These are phyloP conservation scores for Penicillium sumatraense DNA, from an alignment of 2,329 filamentous ascomycete genomes.

Conservation along the genomic window DNA sequence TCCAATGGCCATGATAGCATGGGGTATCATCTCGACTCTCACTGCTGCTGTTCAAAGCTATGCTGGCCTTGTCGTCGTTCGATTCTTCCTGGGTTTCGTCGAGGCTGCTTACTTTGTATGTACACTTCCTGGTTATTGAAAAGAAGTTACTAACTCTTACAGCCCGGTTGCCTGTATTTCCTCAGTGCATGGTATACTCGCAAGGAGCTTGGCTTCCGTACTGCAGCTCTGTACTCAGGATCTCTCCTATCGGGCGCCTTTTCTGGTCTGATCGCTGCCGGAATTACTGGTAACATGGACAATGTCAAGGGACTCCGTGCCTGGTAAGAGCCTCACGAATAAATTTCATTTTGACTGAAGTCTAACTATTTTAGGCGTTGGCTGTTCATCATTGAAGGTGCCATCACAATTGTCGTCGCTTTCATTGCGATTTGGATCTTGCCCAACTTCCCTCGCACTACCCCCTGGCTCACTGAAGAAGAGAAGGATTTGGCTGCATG, in stretches of 20 bases:
- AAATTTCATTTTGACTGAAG: constrained; percentile 33
- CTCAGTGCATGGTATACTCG: constrained; percentile 67
- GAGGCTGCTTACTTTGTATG: constrained; percentile 51
- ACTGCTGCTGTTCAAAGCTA: constrained; percentile 51
- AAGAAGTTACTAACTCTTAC: constrained; percentile 37
- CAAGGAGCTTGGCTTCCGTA: constrained; percentile 60
- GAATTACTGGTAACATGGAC: constrained; percentile 50
- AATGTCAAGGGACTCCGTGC: constrained; percentile 40
- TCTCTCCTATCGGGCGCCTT: constrained; percentile 57
- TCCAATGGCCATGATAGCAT: constrained; percentile 60
- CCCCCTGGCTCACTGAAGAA: constrained; percentile 63
- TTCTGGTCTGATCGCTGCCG: constrained; percentile 59
- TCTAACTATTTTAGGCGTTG: constrained; percentile 52
- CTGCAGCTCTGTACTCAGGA: constrained; percentile 58
- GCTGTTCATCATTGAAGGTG: constrained; percentile 73
- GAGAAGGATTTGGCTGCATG: constrained; percentile 63
- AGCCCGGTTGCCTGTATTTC: constrained; percentile 37
- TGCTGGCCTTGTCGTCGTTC: constrained; percentile 48
- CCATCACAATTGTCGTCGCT: constrained; percentile 66
- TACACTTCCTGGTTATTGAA: not conserved
- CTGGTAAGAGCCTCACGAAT: constrained; percentile 29
- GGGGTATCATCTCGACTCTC: constrained; percentile 64
- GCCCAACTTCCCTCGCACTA: constrained; percentile 69
- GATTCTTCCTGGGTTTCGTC: constrained; percentile 51
- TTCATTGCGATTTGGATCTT: constrained; percentile 62